These are phyloP conservation scores for Ophiostoma ulmi DNA, from an alignment of 2,329 filamentous ascomycete genomes.

Conservation along the genomic window DNA sequence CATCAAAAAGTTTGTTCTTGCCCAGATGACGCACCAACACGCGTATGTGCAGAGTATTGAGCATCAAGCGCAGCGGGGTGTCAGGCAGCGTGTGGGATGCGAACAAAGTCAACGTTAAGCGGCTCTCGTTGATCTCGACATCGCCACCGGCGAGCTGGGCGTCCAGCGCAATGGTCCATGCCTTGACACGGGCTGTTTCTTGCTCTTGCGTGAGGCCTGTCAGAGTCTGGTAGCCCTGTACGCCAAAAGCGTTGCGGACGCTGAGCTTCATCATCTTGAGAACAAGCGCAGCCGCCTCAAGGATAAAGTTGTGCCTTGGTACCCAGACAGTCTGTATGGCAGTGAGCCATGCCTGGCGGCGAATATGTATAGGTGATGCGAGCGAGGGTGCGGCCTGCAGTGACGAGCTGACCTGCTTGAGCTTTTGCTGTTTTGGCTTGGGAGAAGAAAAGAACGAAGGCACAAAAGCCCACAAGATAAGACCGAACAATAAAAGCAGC, in stretches of 20 bases:
- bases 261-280: constrained; percentile 80
- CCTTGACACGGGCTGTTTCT: constrained; percentile 79
- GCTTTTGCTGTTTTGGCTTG: constrained; percentile 46
- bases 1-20: constrained; percentile 61
- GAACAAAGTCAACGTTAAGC: constrained; percentile 77
- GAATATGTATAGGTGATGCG: constrained; percentile 76
- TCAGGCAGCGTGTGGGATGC: constrained; percentile 82
- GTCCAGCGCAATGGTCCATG: constrained; percentile 89
- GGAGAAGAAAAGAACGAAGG: constrained; percentile 53
- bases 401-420: constrained; percentile 31
- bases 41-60: constrained; percentile 88
- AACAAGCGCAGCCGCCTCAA: constrained; percentile 75
- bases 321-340: constrained; percentile 91
- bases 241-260: constrained; percentile 69
- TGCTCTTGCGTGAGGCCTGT: constrained; percentile 79
- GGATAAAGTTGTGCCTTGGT: constrained; percentile 76
- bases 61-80: constrained; percentile 77
- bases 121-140: constrained; percentile 79
- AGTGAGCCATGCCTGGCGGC: constrained; percentile 86
- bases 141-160: constrained; percentile 89
- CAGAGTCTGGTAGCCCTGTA: constrained; percentile 68
- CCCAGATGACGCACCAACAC: constrained; percentile 77
- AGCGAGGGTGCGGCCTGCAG: constrained; percentile 61
- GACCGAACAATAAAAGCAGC: constrained; percentile 48
- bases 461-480: constrained; percentile 51